A percentile compares a stretch with the other conserved stretches of the same genome.
Conservation (phyloP, 2,329 filamentous ascomycete species). For the Cercospora sp. region DNA sequence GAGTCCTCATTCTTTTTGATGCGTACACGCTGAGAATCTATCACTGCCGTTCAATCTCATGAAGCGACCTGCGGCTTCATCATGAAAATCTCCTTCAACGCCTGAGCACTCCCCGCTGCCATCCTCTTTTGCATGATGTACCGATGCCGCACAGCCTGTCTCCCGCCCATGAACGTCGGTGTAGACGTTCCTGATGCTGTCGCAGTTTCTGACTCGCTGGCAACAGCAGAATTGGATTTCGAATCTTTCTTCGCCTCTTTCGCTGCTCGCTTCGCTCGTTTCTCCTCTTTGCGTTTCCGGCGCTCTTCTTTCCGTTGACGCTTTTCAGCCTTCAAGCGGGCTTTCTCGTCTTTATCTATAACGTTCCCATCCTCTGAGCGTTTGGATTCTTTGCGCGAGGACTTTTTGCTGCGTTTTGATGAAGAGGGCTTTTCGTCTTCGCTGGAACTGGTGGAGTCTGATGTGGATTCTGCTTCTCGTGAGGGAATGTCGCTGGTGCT, state of each 20-base stretch:
- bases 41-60: constrained; percentile 9
- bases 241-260: constrained; percentile 46
- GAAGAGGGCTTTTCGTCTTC: constrained; percentile 23
- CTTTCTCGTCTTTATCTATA: constrained; percentile 30
- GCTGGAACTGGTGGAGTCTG: constrained; percentile 8
- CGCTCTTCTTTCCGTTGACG: constrained; percentile 48
- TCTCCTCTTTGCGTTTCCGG: constrained; percentile 53
- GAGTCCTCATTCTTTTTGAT: background rate
- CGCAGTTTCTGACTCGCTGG: constrained; percentile 23
- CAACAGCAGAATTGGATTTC: constrained; percentile 11
- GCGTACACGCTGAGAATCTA: background rate
- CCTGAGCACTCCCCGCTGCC: constrained; percentile 76
- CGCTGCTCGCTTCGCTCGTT: constrained; percentile 47
- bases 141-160: constrained; percentile 74
- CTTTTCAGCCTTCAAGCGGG: constrained; percentile 48
- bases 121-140: constrained; percentile 87
- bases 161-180: constrained; percentile 38
- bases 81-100: constrained; percentile 83
- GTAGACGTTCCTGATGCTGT: constrained; percentile 34
- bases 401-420: constrained; percentile 41
- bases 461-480: background rate
- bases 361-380: too few relatives aligned
- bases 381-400: constrained; percentile 22
- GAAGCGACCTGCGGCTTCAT: constrained; percentile 51
- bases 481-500: constrained; percentile 5